These are phyloP conservation scores for Ogataea dorogensis DNA, from an alignment of 805 yeast species.

Conservation along the genomic window DNA sequence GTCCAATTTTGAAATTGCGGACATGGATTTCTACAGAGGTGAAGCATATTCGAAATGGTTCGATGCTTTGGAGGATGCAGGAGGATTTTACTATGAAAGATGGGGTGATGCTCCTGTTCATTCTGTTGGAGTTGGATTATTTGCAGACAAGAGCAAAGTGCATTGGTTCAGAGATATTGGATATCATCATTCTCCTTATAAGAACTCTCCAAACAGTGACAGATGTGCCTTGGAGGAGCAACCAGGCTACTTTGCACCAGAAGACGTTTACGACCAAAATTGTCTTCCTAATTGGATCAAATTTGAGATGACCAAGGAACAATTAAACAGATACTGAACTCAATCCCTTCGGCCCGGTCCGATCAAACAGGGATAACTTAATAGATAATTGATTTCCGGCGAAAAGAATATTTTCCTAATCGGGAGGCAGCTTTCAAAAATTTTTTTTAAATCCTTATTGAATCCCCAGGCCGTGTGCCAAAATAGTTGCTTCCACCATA, in stretches of 20 bases:
- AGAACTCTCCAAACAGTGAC: slow-evolving; percentile 43
- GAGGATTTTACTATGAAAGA: slow-evolving; percentile 80
- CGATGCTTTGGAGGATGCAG: slow-evolving; percentile 62
- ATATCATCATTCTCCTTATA: slow-evolving; percentile 48
- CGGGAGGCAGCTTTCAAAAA: slow-evolving; percentile 6
- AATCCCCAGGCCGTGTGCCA: slow-evolving; percentile 8
- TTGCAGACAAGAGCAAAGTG: slow-evolving; percentile 44
- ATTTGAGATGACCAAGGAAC: slow-evolving; percentile 32
- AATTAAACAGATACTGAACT: slow-evolving; percentile 19
- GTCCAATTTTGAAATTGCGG: slow-evolving; percentile 82
- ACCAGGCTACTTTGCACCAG: slow-evolving; percentile 28
- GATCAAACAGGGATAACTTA: background rate
- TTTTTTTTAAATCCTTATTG: slow-evolving; percentile 3
- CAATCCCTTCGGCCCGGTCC: background rate
- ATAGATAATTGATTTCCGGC: slow-evolving; percentile 11
- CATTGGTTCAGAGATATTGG: slow-evolving; percentile 58
- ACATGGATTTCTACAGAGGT: slow-evolving; percentile 69
- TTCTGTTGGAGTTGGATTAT: slow-evolving; percentile 47
- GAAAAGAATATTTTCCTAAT: slow-evolving; percentile 7
- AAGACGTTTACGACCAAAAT: slow-evolving; percentile 53
- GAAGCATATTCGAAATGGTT: slow-evolving; percentile 68
- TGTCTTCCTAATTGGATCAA: slow-evolving; percentile 69
- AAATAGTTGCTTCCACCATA: slow-evolving; percentile 6
- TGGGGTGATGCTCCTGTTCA: slow-evolving; percentile 62
- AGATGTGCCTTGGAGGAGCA: slow-evolving; percentile 16